These are phyloP conservation scores for Camelina sativa DNA, from an alignment of 345 rosid species.

Conservation along the genomic window DNA sequence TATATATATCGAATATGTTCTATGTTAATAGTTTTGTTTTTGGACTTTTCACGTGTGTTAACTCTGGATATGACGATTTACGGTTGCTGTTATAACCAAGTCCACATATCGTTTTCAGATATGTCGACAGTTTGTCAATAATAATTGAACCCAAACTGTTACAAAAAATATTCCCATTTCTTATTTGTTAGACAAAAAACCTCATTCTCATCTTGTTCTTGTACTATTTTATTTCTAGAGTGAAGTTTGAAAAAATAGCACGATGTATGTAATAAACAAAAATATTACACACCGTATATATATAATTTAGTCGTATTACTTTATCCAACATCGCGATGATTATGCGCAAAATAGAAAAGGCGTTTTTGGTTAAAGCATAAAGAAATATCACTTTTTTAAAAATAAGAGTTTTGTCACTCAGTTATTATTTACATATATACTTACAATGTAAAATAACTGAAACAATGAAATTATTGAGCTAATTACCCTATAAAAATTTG, in stretches of 20 bases:
- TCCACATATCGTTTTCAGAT: constrained; percentile 9
- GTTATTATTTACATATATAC: no score
- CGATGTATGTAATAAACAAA: no score
- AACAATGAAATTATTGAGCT: not conserved
- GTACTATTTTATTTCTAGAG: not conserved
- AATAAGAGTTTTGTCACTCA: no score
- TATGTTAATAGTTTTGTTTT: not conserved
- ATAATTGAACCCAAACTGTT: not conserved
- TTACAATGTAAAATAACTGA: not conserved
- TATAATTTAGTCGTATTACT: no score
- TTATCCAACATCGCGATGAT: no score
- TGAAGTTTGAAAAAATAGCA: no score
- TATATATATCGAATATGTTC: no score
- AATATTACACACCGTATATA: no score
- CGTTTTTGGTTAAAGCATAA: no score
- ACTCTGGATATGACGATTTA: not conserved
- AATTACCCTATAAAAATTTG: not conserved
- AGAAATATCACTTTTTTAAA: no score
- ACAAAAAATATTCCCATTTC: not conserved
- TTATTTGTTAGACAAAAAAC: not conserved
- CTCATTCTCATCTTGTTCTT: not conserved
- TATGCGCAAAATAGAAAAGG: no score
- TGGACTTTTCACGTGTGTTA: not conserved
- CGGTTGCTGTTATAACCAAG: not conserved
- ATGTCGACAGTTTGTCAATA: not conserved